phyloP scores from a whole-genome alignment of 257 asterid species.

The Forsythia suspensa region DNA sequence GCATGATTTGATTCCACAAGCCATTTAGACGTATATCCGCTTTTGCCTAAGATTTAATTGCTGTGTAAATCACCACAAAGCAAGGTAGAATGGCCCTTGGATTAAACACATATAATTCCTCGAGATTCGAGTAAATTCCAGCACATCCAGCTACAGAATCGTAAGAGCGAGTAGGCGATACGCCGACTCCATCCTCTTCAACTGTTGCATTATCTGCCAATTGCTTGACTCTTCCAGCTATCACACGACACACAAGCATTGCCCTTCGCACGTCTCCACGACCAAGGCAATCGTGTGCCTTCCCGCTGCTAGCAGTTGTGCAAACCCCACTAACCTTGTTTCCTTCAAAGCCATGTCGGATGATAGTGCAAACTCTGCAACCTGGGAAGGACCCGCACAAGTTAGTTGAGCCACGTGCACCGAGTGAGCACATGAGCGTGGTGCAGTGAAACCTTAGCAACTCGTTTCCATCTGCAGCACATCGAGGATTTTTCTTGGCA shows the following conservation, averaged over 20 bases:
- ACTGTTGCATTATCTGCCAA: conserved; percentile 34
- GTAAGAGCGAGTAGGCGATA: conserved; percentile 10
- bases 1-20: conserved; percentile 22
- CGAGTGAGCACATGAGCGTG: conserved; percentile 74
- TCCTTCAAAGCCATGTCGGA: conserved; percentile 80
- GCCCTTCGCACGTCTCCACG: conserved; percentile 47
- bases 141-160: conserved; percentile 46
- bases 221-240: conserved; percentile 76
- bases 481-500: conserved; percentile 68
- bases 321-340: conserved; percentile 50
- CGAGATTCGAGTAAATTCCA: conserved; percentile 42
- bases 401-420: conserved; percentile 72
- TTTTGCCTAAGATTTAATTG: conserved; percentile 31
- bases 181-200: conserved; percentile 24
- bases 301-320: conserved; percentile 85
- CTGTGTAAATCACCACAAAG: conserved; percentile 55
- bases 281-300: conserved; percentile 77
- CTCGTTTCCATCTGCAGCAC: conserved; percentile 99
- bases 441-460: conserved; percentile 84
- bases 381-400: conserved; percentile 70
- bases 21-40: not conserved
- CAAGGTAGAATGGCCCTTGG: conserved; percentile 61
- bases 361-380: conserved; percentile 81
- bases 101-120: conserved; percentile 52
- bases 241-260: conserved; percentile 90